Base-by-base conservation (phyloP, 371 early-diverging fungal genomes). In the Mortierella sp. region DNA sequence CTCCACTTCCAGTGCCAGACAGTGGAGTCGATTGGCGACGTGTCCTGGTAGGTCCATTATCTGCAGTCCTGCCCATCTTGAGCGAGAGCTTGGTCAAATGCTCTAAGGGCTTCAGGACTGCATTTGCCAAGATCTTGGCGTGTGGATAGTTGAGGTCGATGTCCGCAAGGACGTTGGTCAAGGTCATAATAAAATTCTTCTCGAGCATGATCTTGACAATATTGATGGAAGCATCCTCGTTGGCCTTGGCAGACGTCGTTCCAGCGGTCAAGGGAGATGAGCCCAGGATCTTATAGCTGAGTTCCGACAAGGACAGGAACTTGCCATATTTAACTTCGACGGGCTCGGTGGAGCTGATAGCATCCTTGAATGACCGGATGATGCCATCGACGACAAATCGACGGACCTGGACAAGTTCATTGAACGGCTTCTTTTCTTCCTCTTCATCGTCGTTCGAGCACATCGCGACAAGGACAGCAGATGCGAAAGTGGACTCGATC, bases 101-200 rank as follows among this genome's bases (percentile, higher is more conserved):
- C 65, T 97, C 98, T 55, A 97, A 81, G 1, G 98, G 96, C 56
- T 93, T 90, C 51, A 98, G 69, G 65, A 97, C 83, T 2, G 90
- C 73, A 34, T 84, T 89, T 19, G 95, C 87, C 19, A 97, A 84
- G 7, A 80, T 82, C 46, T 87, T 91, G 34, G 94, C 84, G 53
- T 88, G 83, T 9, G 98, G 97, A 70, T 97, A 94, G 70, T 94
- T 92, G 50, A 95, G 82, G 65, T 99, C 98, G 32, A 99, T 84
- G 55, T 95, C 94, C 54, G 89, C 88, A 19, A 96, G 79, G 8
- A 92, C 89, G 30, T 84, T 85, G 5, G 95, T 94, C 49, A 99
- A 72, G 0, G 92, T 79, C 37, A 83, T 86, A 1, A 97, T 94
- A 69, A 94, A 94, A 23, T 90, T 89, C 62, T 94, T 95, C 47